Conservation (phyloP, 345 rosid genomes). For the Eucalyptus virginea region DNA sequence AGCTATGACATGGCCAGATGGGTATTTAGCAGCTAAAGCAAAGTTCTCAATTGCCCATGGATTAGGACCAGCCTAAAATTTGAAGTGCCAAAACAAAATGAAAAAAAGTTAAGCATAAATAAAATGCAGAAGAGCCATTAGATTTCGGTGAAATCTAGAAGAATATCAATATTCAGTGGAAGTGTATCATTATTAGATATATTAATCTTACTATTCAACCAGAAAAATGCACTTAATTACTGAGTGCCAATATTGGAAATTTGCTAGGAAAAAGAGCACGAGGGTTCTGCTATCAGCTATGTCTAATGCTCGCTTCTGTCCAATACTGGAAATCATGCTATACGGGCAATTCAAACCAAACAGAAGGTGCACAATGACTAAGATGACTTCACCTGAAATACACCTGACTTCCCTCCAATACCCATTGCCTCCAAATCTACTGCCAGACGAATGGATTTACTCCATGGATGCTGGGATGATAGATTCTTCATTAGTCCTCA, state of each 20-base stretch:
- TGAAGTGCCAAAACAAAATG: not conserved
- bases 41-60: slow-evolving; percentile 86
- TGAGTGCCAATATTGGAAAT: not conserved
- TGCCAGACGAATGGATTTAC: slow-evolving; percentile 60
- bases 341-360: not conserved
- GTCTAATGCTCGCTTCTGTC: not conserved
- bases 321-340: not conserved
- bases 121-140: not conserved
- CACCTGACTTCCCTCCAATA: slow-evolving; percentile 70
- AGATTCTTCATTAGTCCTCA: not conserved
- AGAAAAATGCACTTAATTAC: not conserved
- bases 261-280: not conserved
- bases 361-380: not conserved
- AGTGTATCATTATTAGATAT: not conserved
- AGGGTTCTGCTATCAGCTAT: not conserved
- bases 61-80: slow-evolving; percentile 76
- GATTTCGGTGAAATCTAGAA: not conserved
- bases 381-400: slow-evolving; percentile 63
- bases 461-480: slow-evolving; percentile 83
- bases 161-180: not conserved
- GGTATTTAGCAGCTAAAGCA: slow-evolving; percentile 82
- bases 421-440: slow-evolving; percentile 98
- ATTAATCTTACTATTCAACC: not conserved
- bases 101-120: not conserved
- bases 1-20: slow-evolving; percentile 58